phyloP scores from a whole-genome alignment of 2,329 filamentous ascomycete genomes.

The Exophiala xenobiotica region DNA sequence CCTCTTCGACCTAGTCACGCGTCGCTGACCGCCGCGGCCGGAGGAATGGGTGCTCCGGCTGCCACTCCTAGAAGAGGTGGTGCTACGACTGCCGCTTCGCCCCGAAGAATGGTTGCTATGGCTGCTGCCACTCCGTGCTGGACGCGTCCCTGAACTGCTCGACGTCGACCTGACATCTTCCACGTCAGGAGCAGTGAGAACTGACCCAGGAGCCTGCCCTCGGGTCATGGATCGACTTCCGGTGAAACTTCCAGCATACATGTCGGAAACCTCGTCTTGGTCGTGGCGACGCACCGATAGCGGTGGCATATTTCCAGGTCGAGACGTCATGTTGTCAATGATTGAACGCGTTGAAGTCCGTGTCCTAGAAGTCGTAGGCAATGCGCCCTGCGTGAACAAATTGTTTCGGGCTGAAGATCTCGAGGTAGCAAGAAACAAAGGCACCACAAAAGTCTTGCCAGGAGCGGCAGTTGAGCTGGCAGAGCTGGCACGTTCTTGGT shows the following conservation, averaged over 20 bases:
- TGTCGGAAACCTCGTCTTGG: constrained; percentile 18
- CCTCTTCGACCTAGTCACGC: constrained; percentile 50
- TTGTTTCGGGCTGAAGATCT: constrained; percentile 16
- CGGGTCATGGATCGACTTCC: background rate
- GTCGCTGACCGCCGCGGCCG: background rate
- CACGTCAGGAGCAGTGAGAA: constrained; percentile 8
- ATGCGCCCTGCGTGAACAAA: constrained; percentile 10
- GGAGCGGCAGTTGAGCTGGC: constrained; percentile 8
- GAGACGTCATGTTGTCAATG: constrained; percentile 28
- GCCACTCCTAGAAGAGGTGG: constrained; percentile 4
- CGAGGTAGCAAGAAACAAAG: constrained; percentile 17
- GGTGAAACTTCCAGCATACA: constrained; percentile 13
- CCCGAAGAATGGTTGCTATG: constrained; percentile 6
- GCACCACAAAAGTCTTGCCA: constrained; percentile 20
- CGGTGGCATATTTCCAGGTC: constrained; percentile 10
- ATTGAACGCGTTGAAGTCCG: constrained; percentile 30
- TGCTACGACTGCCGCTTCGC: constrained; percentile 47
- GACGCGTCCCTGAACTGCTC: constrained; percentile 1
- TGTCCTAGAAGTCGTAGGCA: constrained; percentile 26
- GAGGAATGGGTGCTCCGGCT: constrained; percentile 11
- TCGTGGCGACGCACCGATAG: constrained; percentile 7
- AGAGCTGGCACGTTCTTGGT: constrained; percentile 2
- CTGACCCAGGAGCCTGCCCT: background rate
- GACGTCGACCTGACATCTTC: constrained; percentile 8
- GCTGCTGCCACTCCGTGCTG: constrained; percentile 11